Base-by-base conservation (phyloP, 2,329 filamentous ascomycete genomes). In the Cadophora malorum region DNA sequence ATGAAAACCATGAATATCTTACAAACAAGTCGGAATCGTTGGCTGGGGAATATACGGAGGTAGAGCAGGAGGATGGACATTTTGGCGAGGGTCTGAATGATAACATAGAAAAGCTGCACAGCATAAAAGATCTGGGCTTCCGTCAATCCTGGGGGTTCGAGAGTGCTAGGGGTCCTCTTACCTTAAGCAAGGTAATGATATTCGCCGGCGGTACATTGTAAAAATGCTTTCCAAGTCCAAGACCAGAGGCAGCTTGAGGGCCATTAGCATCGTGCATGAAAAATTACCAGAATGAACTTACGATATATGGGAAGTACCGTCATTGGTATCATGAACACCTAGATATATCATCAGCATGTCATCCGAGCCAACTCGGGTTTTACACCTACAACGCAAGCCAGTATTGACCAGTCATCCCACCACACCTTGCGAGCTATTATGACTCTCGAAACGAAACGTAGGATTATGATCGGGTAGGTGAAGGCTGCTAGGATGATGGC, bases 161-260 rank as follows among this genome's bases (percentile, higher is more conserved):
- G 35, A 19, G 4, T 45, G 14, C 1, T 14, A 7, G 38, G 9
- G 0, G 5, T 47, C 1, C 25, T 31, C 58, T 14, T 70, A 73
- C 73, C 66, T 71, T 69, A n/a, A 63, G 19, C 7, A 74, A 68
- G 8, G 50, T 38, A 16, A 63, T 33, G 21, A 69, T 58, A n/a
- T 74, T 67, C 23, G 67, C 12, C 2, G 70, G 67, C 14, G 67
- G 52, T 25, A 74, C 69, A 21, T 73, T 64, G 66, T 69, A 74
- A 49, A 73, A 70, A 28, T 74, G 72, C 60, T 65, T 71, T 23
- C 72, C 72, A 16, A 73, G 67, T 3, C 72, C 73, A 23, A 63
- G 60, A 33, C 56, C 59, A 28, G 68, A 35, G 61, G 69, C 70
- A 70, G 63, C 31, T 64, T 63, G 21, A 59, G 25, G 49, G 31